phyloP scores from a whole-genome alignment of 2,329 filamentous ascomycete genomes.

The Fusarium floridanum region DNA sequence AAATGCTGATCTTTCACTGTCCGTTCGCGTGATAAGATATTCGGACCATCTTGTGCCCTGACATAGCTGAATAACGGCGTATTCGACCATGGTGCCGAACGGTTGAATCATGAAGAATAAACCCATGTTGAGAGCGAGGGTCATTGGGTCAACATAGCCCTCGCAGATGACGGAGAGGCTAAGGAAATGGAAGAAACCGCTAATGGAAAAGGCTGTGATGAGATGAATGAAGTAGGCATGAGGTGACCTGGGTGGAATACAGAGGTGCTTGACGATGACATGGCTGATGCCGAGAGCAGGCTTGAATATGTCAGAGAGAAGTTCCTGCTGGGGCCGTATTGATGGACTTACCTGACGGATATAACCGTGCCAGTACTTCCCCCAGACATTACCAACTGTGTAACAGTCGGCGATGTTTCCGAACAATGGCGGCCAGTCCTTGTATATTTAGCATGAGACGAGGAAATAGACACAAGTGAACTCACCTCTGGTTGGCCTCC shows the following conservation, averaged over 20 bases:
- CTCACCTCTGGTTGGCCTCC: slow-evolving; percentile 15
- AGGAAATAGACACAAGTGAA: no score
- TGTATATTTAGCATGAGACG: not conserved
- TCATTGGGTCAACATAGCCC: not conserved
- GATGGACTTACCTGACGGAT: slow-evolving; percentile 17
- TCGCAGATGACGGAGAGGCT: slow-evolving; percentile 21
- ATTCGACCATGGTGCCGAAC: slow-evolving; percentile 4
- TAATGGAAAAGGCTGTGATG: slow-evolving; percentile 21
- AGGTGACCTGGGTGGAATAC: not conserved
- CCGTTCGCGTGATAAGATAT: not conserved
- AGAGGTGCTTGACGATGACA: not conserved
- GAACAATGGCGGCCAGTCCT: slow-evolving; percentile 31
- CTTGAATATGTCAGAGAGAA: not conserved
- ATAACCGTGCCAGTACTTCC: slow-evolving; percentile 34
- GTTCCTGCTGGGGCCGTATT: no score
- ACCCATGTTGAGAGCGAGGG: not conserved
- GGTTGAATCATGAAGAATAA: slow-evolving; percentile 26
- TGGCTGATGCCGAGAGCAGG: slow-evolving; percentile 17
- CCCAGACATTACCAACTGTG: slow-evolving; percentile 30
- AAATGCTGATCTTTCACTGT: not conserved
- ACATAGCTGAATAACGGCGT: not conserved
- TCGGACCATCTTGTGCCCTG: not conserved
- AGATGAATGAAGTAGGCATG: slow-evolving; percentile 22
- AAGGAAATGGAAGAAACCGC: slow-evolving; percentile 25
- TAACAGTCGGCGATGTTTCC: slow-evolving; percentile 15